Evolutionary conservation across 2,329 filamentous ascomycete genomes (phyloP).

Genomic region (Neodidymelliopsis sp.): DNA sequence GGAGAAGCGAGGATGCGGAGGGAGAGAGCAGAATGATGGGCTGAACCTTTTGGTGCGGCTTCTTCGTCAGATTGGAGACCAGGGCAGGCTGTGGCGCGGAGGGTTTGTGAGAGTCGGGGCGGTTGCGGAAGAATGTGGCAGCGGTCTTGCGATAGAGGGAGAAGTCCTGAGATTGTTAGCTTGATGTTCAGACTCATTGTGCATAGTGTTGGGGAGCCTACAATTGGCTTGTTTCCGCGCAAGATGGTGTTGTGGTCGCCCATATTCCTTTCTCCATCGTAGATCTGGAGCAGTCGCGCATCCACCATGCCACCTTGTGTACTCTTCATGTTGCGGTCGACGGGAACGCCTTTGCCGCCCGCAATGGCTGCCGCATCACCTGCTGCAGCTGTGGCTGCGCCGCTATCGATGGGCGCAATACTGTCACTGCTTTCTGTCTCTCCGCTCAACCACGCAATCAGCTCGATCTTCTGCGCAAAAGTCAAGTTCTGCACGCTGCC

Average conservation of each 20-base stretch:
- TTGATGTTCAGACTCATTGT: slow-evolving; percentile 6
- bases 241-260: slow-evolving; percentile 91
- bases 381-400: slow-evolving; percentile 54
- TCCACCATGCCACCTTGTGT: slow-evolving; percentile 63
- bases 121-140: slow-evolving; percentile 71
- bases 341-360: slow-evolving; percentile 55
- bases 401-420: slow-evolving; percentile 82
- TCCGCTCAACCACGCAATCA: slow-evolving; percentile 93
- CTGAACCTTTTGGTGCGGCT: slow-evolving; percentile 58
- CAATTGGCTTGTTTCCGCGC: slow-evolving; percentile 85
- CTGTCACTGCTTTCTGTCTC: slow-evolving; percentile 84
- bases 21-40: slow-evolving; percentile 98
- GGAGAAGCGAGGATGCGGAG: slow-evolving; percentile 90
- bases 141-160: slow-evolving; percentile 90
- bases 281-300: slow-evolving; percentile 84
- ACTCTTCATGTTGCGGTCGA: slow-evolving; percentile 49
- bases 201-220: slow-evolving; percentile 54
- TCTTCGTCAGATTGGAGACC: slow-evolving; percentile 51
- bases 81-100: slow-evolving; percentile 42
- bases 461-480: slow-evolving; percentile 89
- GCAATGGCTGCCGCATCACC: slow-evolving; percentile 62
- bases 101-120: slow-evolving; percentile 53
- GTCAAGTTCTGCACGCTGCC: slow-evolving; percentile 84
- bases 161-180: slow-evolving; percentile 73
- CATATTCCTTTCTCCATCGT: slow-evolving; percentile 88